Conservation (phyloP, 495 filamentous ascomycete genomes). For the Apodospora peruviana region DNA sequence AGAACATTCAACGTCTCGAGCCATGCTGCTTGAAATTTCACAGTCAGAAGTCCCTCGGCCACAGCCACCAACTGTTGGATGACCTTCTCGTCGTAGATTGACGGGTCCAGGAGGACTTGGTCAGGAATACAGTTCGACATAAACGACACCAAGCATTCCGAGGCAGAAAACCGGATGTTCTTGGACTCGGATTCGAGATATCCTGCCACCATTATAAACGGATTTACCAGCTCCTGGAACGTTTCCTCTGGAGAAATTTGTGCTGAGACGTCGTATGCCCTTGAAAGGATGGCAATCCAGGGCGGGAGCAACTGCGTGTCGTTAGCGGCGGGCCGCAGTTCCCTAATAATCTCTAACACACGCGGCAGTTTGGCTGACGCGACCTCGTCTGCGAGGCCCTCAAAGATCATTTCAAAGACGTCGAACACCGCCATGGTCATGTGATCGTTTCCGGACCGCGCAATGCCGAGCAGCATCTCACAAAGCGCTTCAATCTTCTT, state of each 20-base stretch:
- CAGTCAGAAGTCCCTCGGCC: conserved; percentile 65
- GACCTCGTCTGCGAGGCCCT: conserved; percentile 78
- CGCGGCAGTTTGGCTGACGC: conserved; percentile 83
- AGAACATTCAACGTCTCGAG: conserved; percentile 89
- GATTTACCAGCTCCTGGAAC: conserved; percentile 75
- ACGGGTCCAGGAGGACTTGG: conserved; percentile 74
- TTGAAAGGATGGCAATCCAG: conserved; percentile 91
- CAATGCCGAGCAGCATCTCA: conserved; percentile 80
- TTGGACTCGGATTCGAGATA: conserved; percentile 83
- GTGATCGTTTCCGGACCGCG: conserved; percentile 83
- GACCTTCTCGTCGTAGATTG: conserved; percentile 79
- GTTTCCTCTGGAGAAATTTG: conserved; percentile 82
- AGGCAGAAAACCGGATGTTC: conserved; percentile 88
- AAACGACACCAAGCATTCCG: conserved; percentile 91
- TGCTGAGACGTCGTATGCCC: conserved; percentile 89
- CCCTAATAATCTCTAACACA: conserved; percentile 77
- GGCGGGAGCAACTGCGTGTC: conserved; percentile 90
- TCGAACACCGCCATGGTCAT: conserved; percentile 94
- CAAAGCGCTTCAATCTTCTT: conserved; percentile 89
- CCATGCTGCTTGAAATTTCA: conserved; percentile 93
- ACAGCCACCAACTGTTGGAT: conserved; percentile 67
- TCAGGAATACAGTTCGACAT: conserved; percentile 80
- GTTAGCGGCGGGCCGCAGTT: conserved; percentile 81
- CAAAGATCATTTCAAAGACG: conserved; percentile 93
- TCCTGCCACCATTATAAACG: conserved; percentile 68